A percentile compares a stretch with the other conserved stretches of the same genome.
phyloP scores from a whole-genome alignment of 2,329 filamentous ascomycete genomes.

The Alternaria sp. region DNA sequence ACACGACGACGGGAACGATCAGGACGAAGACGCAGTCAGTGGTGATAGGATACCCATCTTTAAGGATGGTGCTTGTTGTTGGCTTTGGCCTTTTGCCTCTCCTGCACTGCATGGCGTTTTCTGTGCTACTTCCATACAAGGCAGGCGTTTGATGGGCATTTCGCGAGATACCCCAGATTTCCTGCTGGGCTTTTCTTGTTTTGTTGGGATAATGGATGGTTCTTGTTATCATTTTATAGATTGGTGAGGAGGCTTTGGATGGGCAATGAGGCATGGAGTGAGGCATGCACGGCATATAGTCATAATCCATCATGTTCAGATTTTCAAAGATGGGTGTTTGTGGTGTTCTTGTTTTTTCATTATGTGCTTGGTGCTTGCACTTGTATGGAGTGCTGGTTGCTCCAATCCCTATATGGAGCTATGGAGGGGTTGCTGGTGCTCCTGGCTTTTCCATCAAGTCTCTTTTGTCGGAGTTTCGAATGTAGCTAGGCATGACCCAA shows the following conservation, averaged over 20 bases:
- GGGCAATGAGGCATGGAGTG: constrained; percentile 1
- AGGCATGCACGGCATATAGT: constrained; percentile 9
- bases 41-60: not conserved
- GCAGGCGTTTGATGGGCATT: constrained; percentile 2
- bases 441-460: not conserved
- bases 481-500: not conserved
- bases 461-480: not conserved
- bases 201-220: constrained; percentile 4
- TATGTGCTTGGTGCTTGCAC: not conserved
- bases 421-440: not conserved
- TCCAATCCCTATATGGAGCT: not conserved
- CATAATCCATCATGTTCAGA: constrained; percentile 11
- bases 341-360: not conserved
- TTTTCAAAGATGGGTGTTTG: not conserved
- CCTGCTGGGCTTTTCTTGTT: constrained; percentile 1
- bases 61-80: not conserved
- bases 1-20: not conserved
- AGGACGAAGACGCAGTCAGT: not conserved
- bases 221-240: constrained; percentile 6
- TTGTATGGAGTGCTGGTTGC: not conserved
- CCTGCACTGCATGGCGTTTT: constrained; percentile 14
- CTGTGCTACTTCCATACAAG: not conserved
- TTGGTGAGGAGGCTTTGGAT: constrained; percentile 1
- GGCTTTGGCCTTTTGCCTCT: not conserved
- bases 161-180: constrained; percentile 12